Evolutionary conservation across 176 grass and related monocot species (phyloP).

Genomic region (Aegilops bicornis): DNA sequence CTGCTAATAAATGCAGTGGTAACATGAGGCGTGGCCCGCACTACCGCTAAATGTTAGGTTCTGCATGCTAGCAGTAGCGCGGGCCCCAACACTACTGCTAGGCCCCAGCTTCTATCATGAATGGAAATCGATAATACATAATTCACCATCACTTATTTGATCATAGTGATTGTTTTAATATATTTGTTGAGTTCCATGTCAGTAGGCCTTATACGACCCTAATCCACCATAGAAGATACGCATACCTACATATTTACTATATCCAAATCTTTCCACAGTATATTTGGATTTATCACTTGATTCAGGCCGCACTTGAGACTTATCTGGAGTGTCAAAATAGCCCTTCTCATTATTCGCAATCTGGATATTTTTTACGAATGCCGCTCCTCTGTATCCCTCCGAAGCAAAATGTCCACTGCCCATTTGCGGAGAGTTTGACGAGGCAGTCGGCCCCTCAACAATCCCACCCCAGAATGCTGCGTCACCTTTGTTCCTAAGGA

Average conservation of each 20-base stretch:
- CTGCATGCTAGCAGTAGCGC: too few species aligned
- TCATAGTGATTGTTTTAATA: too few species aligned
- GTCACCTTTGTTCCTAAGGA: not conserved
- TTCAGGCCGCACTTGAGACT: not conserved
- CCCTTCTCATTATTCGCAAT: not conserved
- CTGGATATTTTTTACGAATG: not conserved
- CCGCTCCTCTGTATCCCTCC: not conserved
- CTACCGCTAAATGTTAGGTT: too few species aligned
- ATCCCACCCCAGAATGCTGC: not conserved
- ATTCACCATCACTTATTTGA: too few species aligned
- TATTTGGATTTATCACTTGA: not conserved
- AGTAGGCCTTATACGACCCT: not conserved
- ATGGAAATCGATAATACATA: too few species aligned
- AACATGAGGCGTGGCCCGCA: too few species aligned
- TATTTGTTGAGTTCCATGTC: too few species aligned
- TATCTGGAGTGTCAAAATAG: not conserved
- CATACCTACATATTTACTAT: not conserved
- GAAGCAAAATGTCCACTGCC: slow-evolving; percentile 37
- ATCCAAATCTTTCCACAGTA: not conserved
- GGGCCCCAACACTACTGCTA: too few species aligned
- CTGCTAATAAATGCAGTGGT: too few species aligned
- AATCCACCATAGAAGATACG: slow-evolving; percentile 29
- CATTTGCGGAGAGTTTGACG: not conserved
- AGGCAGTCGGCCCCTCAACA: not conserved
- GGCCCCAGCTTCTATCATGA: too few species aligned